Conservation (phyloP, 192 early-diverging fungal genomes). For the Glomus cerebriforme region DNA sequence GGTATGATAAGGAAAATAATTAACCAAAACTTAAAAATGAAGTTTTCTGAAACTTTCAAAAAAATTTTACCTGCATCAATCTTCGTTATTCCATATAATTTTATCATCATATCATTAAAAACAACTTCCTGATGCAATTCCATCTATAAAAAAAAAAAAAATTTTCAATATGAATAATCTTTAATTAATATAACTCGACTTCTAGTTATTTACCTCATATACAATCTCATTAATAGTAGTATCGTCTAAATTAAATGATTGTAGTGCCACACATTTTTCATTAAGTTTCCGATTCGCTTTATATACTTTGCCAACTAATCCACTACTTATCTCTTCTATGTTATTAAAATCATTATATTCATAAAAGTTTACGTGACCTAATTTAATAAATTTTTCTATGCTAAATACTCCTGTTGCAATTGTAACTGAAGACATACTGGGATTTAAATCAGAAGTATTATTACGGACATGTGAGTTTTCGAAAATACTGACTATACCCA, state of each 20-base stretch:
- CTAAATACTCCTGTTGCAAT: too few species aligned
- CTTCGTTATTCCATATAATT: neutral
- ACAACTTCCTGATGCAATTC: neutral
- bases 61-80: neutral
- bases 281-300: neutral
- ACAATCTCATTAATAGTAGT: neutral
- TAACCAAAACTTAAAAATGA: too few species aligned
- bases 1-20: too few species aligned
- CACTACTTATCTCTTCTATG: neutral
- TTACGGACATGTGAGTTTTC: too few species aligned
- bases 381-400: too few species aligned
- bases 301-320: neutral
- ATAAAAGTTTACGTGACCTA: neutral
- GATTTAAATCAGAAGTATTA: too few species aligned
- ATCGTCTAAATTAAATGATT: neutral
- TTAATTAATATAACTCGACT: too few species aligned
- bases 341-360: neutral
- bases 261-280: neutral
- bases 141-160: neutral
- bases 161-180: neutral
- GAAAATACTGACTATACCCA: too few species aligned
- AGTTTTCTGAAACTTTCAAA: too few species aligned
- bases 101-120: neutral
- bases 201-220: neutral
- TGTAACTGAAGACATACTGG: too few species aligned